Base-by-base conservation (phyloP, 768 basidiomycete species). In the Gyrodon lividus region DNA sequence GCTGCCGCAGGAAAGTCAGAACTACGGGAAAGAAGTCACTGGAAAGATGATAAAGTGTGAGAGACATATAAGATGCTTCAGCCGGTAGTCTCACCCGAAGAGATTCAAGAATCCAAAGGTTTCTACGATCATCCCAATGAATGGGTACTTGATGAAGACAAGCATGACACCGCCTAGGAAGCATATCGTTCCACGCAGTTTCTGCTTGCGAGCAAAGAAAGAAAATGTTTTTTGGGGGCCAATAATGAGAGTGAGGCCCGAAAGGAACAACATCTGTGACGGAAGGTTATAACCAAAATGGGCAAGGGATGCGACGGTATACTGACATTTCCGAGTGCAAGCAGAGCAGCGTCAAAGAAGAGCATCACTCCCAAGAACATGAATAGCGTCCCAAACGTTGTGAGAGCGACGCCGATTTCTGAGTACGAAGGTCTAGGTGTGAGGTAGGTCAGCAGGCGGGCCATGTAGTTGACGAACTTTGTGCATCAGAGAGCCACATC, bases 1-100 rank as follows among this genome's bases (percentile, higher is more conserved):
- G 68, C 72, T 98, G 96, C 50, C 95, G 81, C 56, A 98, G 72
- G 78, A 98, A 98, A n/a, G 92, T 94, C 44, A 99, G 76, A 49
- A 99, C 87, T 54, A 98, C 97, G 6, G 97, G 97, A 82, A 98
- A 98, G 78, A 99, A 99, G 72, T 98, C 96, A 40, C 96, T 98
- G 72, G 41, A 35, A 26, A 12, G 3, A 39, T 48, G n/a, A n/a
- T n/a, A 20, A 46, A 3, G n/a, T 26, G 42, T 55, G 26, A 60
- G 51, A 41, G 46, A 6, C n/a, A 41, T n/a, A 13, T 28, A 6
- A 30, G 8, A 37, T 39, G 23, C 6, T 8, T 35, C 24, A 44
- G 16, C 43, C 10, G 46, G 31, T 20, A 24, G 39, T 38, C 54
- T 44, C 66, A 98, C 96, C 96, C 96, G 65, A 99, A 99, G 38